These are phyloP conservation scores for Geosmithia flava DNA, from an alignment of 2,329 filamentous ascomycete genomes.

Conservation along the genomic window DNA sequence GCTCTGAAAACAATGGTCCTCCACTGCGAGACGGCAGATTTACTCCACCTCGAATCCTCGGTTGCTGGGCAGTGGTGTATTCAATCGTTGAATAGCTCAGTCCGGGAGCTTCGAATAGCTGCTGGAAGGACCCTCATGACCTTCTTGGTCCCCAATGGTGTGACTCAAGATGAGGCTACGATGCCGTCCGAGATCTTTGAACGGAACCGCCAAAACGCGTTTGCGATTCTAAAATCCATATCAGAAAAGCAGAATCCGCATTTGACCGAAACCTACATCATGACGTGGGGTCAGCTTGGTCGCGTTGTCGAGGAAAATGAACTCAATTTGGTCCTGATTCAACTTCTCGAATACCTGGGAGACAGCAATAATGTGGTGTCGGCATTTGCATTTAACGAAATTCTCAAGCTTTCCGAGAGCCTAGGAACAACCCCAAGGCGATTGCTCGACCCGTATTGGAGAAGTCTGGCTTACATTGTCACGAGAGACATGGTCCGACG, in stretches of 20 bases:
- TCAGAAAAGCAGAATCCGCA: constrained; percentile 56
- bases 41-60: constrained; percentile 58
- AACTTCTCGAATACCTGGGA: constrained; percentile 77
- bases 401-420: constrained; percentile 59
- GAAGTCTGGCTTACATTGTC: constrained; percentile 66
- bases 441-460: constrained; percentile 81
- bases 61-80: constrained; percentile 69
- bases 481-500: constrained; percentile 70
- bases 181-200: constrained; percentile 9
- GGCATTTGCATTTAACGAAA: constrained; percentile 71
- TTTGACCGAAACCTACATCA: constrained; percentile 71
- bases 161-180: constrained; percentile 5
- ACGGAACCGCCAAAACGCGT: constrained; percentile 48
- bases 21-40: constrained; percentile 46
- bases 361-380: constrained; percentile 70
- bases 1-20: constrained; percentile 56
- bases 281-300: constrained; percentile 78
- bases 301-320: constrained; percentile 68
- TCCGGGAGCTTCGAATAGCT: constrained; percentile 73
- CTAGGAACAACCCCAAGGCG: constrained; percentile 49
- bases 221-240: constrained; percentile 60
- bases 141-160: constrained; percentile 37
- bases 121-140: constrained; percentile 56
- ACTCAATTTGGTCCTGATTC: constrained; percentile 72
- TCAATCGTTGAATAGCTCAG: constrained; percentile 67